Base-by-base conservation (phyloP, 129 eudicot species). In the Flaveria brownii region DNA sequence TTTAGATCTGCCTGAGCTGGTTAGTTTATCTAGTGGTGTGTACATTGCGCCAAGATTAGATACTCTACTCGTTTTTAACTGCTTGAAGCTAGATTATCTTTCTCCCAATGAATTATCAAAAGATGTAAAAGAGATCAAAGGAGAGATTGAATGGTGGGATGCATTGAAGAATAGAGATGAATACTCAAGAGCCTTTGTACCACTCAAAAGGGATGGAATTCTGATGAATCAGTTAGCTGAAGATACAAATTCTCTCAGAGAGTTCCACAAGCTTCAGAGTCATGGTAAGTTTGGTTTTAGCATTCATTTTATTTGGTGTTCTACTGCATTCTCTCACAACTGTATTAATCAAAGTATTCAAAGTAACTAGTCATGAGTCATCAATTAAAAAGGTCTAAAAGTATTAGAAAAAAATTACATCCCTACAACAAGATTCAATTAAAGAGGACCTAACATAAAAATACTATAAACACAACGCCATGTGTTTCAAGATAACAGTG, bases 41-140 rank as follows among this genome's bases (percentile, higher is more conserved):
- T 49, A 55, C 69, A 45, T 78, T 57, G 82, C 77, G 16, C 77
- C 82, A 12, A 18, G 70, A 1, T 46, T 78, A 33, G 72, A 70
- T 6, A 70, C 65, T n/a, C 28, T 82, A 68, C 78, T 77, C 22
- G 42, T 77, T 51, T 76, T 82, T 82, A 47, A 76, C 26, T 82
- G 85, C 82, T 36, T 69, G 60, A 71, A 70, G 9, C 82, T 76
- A 30, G 56, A 60, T 17, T 59, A 76, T 74, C 43, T 77, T 70
- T 57, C 70, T 0, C 10, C 25, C 10, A 55, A 45, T 61, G 80
- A 74, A 52, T 42, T 78, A 72, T 13, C 77, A 43, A 36, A 25
- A 11, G 0, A 26, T 57, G 39, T 8, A 14, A 56, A 20, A 18
- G 70, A 0, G n/a, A 57, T 59, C 3, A 78, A 77, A 51, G 81